Evolutionary conservation across 2,329 filamentous ascomycete genomes (phyloP), one percentile per base, ranked within the genome.

Genomic region (Fusarium siculi): DNA sequence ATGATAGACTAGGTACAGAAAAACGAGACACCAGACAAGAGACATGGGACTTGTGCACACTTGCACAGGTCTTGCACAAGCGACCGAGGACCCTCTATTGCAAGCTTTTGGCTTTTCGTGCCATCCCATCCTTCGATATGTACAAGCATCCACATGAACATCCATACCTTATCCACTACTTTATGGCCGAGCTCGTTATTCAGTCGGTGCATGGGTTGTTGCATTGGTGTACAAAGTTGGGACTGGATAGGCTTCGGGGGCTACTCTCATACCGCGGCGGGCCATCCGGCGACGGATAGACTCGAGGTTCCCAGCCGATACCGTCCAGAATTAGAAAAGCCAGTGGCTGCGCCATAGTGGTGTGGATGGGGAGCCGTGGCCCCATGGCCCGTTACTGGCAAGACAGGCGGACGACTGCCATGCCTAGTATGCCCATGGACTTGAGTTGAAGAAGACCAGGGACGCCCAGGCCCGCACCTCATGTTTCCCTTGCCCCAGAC

Each of bases 281-380:
- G 58, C 67, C 74, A 75, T 79, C 78, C 75, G 77, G 77, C 65
- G 73, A 67, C 65, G 72, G 71, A 73, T 74, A 74, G 68, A 53
- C 63, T 72, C 68, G 66, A 74, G 40, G 60, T 64, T 63, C 66
- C 57, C 54, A 71, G 57, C 69, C 66, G 63, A 70, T 56, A 49
- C 67, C 62, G 66, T 78, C 80, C 78, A 79, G 80, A 81, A 81
- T 81, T 81, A 81, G 80, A 81, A 80, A 69, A 72, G 72, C 65
- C 63, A 76, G 78, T 79, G 75, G 79, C 80, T 81, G 78, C 77
- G 79, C 80, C 79, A 77, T 80, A 68, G 67, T 79, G 74, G 71
- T 78, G 75, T 76, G 74, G 74, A 75, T 72, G 72, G 68, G 58
- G 55, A 73, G 67, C 71, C 70, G 54, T 73, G 66, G 62, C 58